Evolutionary conservation across 768 basidiomycete genomes (phyloP), one percentile per base, ranked within the genome.

Genomic region (Sporobolomyces pararoseus): DNA sequence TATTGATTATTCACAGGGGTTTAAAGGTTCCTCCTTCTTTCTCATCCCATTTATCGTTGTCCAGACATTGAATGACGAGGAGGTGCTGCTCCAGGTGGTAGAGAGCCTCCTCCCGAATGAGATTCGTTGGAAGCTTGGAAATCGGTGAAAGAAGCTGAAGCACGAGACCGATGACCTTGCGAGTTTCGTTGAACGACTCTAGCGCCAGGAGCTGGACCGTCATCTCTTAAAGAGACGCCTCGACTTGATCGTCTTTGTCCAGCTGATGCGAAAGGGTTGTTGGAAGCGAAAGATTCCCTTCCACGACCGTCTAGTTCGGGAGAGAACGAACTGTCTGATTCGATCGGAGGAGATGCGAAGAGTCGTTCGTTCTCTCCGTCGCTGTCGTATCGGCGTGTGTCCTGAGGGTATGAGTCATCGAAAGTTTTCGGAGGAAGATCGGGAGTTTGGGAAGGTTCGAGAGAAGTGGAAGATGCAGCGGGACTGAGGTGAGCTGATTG

Each of bases 201-300:
- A 14, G 67, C 25, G 34, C 85, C 84, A 47, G 89, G 87, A 3
- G 93, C 89, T 46, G 90, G 91, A 19, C 94, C 94, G 75, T 85
- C 81, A 74, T 97, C 94, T 63, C 85, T 85, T 65, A 97, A 80
- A 52, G 87, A 87, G 55, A 96, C 84, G 29, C 93, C 91, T 16
- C 89, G 67, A 47, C 51, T 70, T 39, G 16, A 52, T 29, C 32
- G 23, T 10, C 34, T 32, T 1, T 0, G 51, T 4, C 19, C 27
- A 0, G 66, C 7, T 31, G 46, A 52, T 10, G 58, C 51, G 59
- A 68, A 67, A 23, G 66, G 71, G 27, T 62, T 68, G 58, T 61
- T 65, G 17, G 58, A 61, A 10, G 63, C 62, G 53, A 44, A 53
- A 27, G 23, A 50, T 23, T 52, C 42, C 29, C 44, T 29, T 19